Evolutionary conservation across 2,329 filamentous ascomycete species (phyloP).

Genomic region (Colletotrichum noveboracense): DNA sequence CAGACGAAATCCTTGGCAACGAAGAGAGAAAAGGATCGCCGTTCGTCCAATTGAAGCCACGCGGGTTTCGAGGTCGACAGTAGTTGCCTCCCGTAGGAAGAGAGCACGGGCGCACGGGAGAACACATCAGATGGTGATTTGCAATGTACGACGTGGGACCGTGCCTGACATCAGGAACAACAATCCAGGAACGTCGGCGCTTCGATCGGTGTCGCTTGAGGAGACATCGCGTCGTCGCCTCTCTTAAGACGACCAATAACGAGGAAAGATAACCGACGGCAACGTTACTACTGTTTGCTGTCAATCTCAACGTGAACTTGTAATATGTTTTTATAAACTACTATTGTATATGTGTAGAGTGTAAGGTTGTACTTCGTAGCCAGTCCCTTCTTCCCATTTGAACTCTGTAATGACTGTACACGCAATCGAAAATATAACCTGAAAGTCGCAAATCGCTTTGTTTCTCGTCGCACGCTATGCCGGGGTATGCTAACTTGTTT

Average conservation of each 20-base stretch:
- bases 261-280: not conserved
- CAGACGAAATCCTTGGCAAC: not conserved
- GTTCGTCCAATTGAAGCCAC: not conserved
- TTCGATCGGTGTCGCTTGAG: not conserved
- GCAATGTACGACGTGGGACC: not conserved
- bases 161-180: not conserved
- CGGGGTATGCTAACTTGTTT: not conserved
- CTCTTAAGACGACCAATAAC: not conserved
- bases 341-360: not conserved
- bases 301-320: not conserved
- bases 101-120: not conserved
- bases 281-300: not conserved
- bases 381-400: not conserved
- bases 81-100: not conserved
- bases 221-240: not conserved
- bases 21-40: not conserved
- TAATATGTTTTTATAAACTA: not conserved
- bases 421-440: not conserved
- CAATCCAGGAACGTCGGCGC: not conserved
- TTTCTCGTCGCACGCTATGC: slow-evolving; percentile 13
- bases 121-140: slow-evolving; percentile 6
- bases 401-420: slow-evolving; percentile 8
- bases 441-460: not conserved
- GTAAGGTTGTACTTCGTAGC: not conserved
- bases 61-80: not conserved